Conservation (phyloP, 1,284 basidiomycete species). For the Cutaneotrichosporon dermatis region DNA sequence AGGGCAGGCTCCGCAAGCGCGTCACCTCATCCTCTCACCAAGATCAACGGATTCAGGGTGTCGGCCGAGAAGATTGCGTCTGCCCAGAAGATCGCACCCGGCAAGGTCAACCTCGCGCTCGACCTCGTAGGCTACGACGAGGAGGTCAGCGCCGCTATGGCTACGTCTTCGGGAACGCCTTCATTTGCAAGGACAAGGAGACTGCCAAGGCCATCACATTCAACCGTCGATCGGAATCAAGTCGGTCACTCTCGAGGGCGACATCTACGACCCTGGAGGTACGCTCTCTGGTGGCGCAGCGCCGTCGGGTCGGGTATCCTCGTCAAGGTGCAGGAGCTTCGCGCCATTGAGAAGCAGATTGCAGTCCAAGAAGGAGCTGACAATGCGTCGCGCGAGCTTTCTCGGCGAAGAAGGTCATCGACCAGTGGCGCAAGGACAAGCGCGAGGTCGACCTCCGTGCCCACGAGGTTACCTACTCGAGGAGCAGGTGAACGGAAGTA, state of each 20-base stretch:
- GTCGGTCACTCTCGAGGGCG: constrained; percentile 90
- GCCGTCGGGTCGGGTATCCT: constrained; percentile 69
- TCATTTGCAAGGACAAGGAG: constrained; percentile 85
- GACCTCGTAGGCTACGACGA: constrained; percentile 80
- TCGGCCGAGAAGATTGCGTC: constrained; percentile 68
- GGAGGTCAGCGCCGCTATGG: constrained; percentile 83
- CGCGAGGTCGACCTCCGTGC: constrained; percentile 81
- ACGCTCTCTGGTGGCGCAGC: constrained; percentile 89
- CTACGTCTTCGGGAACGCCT: constrained; percentile 91
- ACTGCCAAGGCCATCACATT: constrained; percentile 90
- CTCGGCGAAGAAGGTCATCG: constrained; percentile 58
- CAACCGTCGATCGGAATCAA: constrained; percentile 65
- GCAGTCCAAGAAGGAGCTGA: constrained; percentile 56
- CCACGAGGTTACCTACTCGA: constrained; percentile 81
- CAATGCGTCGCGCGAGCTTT: constrained; percentile 60
- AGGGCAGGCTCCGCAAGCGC: constrained; percentile 76
- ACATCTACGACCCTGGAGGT: constrained; percentile 94
- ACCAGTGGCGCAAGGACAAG: constrained; percentile 63
- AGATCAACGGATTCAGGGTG: constrained; percentile 72
- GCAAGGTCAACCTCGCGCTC: constrained; percentile 79
- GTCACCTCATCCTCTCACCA: constrained; percentile 93
- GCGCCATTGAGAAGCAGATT: constrained; percentile 60
- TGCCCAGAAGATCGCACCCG: constrained; percentile 71
- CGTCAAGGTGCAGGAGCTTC: constrained; percentile 78
- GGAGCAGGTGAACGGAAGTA: constrained; percentile 81